phyloP scores from a whole-genome alignment of 1,284 basidiomycete species.

The Lentinula novae-zelandiae region DNA sequence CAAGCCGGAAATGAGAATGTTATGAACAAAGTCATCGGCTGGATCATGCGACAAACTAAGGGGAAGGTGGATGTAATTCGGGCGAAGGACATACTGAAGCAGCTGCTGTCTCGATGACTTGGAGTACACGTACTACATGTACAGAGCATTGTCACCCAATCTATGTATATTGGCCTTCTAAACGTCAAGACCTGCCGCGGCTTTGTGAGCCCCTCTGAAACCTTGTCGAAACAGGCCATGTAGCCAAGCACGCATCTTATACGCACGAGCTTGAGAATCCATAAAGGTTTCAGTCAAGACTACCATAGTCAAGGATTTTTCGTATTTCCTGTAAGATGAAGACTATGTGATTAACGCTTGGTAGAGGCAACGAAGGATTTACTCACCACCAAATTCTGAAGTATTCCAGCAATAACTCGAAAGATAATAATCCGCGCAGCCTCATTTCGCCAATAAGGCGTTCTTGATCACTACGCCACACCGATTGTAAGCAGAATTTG shows the following conservation, averaged over 20 bases:
- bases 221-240: slow-evolving; percentile 55
- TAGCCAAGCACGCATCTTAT: slow-evolving; percentile 66
- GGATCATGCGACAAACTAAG: slow-evolving; percentile 82
- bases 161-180: background rate
- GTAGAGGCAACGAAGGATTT: background rate
- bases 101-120: background rate
- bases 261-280: slow-evolving; percentile 62
- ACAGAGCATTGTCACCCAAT: background rate
- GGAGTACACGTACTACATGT: background rate
- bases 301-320: slow-evolving; percentile 49
- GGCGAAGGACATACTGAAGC: slow-evolving; percentile 40
- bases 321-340: slow-evolving; percentile 47
- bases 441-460: slow-evolving; percentile 46
- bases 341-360: slow-evolving; percentile 11
- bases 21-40: slow-evolving; percentile 84
- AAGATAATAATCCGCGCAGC: slow-evolving; percentile 47
- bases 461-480: slow-evolving; percentile 79
- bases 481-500: slow-evolving; percentile 82
- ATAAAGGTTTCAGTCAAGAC: slow-evolving; percentile 53
- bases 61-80: slow-evolving; percentile 73
- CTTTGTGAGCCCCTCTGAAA: slow-evolving; percentile 60
- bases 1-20: slow-evolving; percentile 78
- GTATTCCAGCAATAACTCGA: slow-evolving; percentile 49
- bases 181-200: slow-evolving; percentile 51
- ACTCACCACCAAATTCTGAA: slow-evolving; percentile 66